These are phyloP conservation scores for Candida broadrunensis DNA, from an alignment of 805 yeast species.

Conservation along the genomic window DNA sequence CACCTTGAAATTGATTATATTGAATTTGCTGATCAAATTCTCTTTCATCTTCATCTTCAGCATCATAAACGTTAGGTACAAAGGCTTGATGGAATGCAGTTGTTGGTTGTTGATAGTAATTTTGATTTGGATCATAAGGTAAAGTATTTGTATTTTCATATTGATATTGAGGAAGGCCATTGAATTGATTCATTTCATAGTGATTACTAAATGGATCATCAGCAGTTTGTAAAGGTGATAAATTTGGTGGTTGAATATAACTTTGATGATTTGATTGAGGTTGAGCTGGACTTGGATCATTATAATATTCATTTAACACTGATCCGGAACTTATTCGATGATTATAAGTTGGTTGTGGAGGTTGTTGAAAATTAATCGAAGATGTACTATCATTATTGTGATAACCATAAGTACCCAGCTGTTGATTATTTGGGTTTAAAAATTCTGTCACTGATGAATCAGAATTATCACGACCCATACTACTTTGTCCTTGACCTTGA, in stretches of 20 bases:
- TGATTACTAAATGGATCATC: conserved; percentile 4
- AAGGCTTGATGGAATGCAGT: conserved; percentile 32
- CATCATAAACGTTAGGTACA: conserved; percentile 41
- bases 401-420: conserved; percentile 4
- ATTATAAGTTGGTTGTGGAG: conserved; percentile 5
- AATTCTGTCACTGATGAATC: neutral
- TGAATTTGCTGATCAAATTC: conserved; percentile 38
- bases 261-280: neutral
- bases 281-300: neutral
- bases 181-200: conserved; percentile 9
- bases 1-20: conserved; percentile 39
- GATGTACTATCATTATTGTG: neutral
- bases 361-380: conserved; percentile 4
- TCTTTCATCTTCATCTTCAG: conserved; percentile 36
- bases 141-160: neutral
- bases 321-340: neutral
- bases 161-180: neutral
- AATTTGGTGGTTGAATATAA: neutral
- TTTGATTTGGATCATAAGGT: neutral
- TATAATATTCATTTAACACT: neutral
- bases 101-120: neutral
- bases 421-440: neutral
- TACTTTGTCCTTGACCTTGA: neutral
- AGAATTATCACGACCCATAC: neutral
- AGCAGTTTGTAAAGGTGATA: neutral